Conservation (phyloP, 306 rosid species). For the Cercis canadensis region DNA sequence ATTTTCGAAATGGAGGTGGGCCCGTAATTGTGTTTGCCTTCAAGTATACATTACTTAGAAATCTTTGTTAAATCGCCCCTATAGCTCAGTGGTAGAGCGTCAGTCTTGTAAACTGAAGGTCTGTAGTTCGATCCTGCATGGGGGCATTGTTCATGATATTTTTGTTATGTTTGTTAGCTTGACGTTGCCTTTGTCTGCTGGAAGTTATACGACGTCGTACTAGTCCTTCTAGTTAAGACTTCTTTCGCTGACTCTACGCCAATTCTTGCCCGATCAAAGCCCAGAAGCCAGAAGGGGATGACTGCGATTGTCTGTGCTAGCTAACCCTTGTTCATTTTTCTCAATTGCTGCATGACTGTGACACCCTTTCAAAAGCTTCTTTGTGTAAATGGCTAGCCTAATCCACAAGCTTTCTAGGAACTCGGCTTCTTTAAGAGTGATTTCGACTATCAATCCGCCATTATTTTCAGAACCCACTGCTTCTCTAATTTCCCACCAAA, state of each 20-base stretch:
- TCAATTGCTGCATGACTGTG: background rate
- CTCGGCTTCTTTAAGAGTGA: slow-evolving; percentile 20
- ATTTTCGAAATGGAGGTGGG: too few relatives aligned
- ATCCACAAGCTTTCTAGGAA: slow-evolving; percentile 39
- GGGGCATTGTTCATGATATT: slow-evolving; percentile 29
- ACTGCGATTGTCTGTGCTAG: background rate
- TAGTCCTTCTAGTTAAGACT: background rate
- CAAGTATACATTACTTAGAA: too few relatives aligned
- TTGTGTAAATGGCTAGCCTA: slow-evolving; percentile 43
- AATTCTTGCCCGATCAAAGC: too few relatives aligned
- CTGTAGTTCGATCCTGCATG: slow-evolving; percentile 66
- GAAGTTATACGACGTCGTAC: background rate
- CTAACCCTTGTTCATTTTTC: background rate
- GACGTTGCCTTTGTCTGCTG: background rate
- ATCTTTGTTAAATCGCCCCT: too few relatives aligned
- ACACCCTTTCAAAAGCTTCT: background rate
- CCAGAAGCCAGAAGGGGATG: background rate
- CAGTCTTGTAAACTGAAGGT: slow-evolving; percentile 65
- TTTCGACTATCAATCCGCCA: slow-evolving; percentile 20
- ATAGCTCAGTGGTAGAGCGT: slow-evolving; percentile 68
- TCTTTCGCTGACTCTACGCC: background rate
- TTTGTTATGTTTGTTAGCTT: too few relatives aligned
- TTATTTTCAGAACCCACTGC: slow-evolving; percentile 14
- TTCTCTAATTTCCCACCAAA: slow-evolving; percentile 6
- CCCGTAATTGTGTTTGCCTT: too few relatives aligned